A percentile compares a stretch with the other conserved stretches of the same genome.
Conservation (phyloP, 2,329 filamentous ascomycete genomes). For the Verticillium longisporum region DNA sequence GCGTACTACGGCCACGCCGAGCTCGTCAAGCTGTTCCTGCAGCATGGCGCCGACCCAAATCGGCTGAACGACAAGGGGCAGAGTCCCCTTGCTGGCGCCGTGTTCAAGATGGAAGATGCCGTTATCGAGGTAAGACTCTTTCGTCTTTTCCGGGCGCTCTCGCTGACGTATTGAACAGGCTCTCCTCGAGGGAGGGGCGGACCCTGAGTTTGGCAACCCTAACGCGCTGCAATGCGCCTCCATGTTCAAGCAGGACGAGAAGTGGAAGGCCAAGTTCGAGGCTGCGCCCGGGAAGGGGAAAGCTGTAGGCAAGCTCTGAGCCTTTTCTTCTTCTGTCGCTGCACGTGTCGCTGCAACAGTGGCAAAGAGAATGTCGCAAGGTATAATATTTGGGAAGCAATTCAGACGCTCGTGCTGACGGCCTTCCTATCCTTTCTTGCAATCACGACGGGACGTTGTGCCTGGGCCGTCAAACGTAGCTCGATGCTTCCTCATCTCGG, state of each 20-base stretch:
- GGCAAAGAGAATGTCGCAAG: no score
- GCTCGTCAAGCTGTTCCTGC: slow-evolving; percentile 53
- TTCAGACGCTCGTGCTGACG: no score
- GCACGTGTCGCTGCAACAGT: no score
- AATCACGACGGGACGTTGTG: no score
- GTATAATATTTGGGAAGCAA: no score
- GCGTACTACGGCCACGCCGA: slow-evolving; percentile 61
- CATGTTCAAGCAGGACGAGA: slow-evolving; percentile 46
- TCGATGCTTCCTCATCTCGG: no score
- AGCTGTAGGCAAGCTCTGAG: slow-evolving; percentile 13
- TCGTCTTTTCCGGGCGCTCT: background rate
- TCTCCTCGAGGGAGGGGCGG: slow-evolving; percentile 44
- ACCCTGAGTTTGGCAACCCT: slow-evolving; percentile 44
- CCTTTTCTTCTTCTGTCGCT: background rate
- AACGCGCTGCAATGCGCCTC: slow-evolving; percentile 40
- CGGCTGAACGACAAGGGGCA: slow-evolving; percentile 61
- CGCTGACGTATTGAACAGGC: slow-evolving; percentile 21
- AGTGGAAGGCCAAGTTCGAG: slow-evolving; percentile 43
- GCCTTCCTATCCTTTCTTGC: no score
- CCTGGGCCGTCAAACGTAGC: no score
- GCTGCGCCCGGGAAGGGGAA: slow-evolving; percentile 40
- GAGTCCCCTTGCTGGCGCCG: slow-evolving; percentile 62
- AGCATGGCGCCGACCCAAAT: slow-evolving; percentile 60
- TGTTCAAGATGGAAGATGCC: slow-evolving; percentile 64
- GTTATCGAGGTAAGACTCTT: slow-evolving; percentile 46